Evolutionary conservation across 306 rosid genomes (phyloP).

Genomic region (Carpinus viminea): DNA sequence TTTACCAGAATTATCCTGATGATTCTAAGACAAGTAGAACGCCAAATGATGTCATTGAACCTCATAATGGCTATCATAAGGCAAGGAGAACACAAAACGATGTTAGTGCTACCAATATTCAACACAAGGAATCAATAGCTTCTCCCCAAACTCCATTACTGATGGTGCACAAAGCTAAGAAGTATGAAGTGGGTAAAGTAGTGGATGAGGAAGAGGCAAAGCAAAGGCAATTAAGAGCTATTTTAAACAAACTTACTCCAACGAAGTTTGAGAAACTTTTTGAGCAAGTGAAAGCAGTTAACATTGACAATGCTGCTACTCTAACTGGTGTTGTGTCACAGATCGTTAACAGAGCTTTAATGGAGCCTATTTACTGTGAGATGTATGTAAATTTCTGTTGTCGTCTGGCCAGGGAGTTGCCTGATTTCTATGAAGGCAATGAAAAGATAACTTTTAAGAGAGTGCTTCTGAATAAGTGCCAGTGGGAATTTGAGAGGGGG

Average conservation of each 20-base stretch:
- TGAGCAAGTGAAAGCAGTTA: constrained; percentile 94
- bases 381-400: constrained; percentile 93
- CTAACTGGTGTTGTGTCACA: constrained; percentile 24
- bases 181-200: constrained; percentile 62
- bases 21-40: constrained; percentile 47
- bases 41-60: neutral
- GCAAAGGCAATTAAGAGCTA: constrained; percentile 88
- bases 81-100: neutral
- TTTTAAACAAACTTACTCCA: constrained; percentile 88
- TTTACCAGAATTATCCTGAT: constrained; percentile 82
- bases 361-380: constrained; percentile 98
- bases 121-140: too few species aligned
- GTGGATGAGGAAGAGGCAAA: constrained; percentile 52
- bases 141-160: constrained; percentile 15
- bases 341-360: constrained; percentile 92
- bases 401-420: constrained; percentile 75
- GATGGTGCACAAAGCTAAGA: constrained; percentile 81
- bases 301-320: constrained; percentile 52
- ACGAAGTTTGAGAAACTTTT: constrained; percentile 90
- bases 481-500: constrained; percentile 97
- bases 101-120: too few species aligned
- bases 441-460: constrained; percentile 91
- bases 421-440: constrained; percentile 75
- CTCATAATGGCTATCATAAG: neutral
- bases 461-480: constrained; percentile 86